Evolutionary conservation across 192 early-diverging fungal species (phyloP), one percentile per base, ranked within the genome.

Genomic region (Dispira parvispora): DNA sequence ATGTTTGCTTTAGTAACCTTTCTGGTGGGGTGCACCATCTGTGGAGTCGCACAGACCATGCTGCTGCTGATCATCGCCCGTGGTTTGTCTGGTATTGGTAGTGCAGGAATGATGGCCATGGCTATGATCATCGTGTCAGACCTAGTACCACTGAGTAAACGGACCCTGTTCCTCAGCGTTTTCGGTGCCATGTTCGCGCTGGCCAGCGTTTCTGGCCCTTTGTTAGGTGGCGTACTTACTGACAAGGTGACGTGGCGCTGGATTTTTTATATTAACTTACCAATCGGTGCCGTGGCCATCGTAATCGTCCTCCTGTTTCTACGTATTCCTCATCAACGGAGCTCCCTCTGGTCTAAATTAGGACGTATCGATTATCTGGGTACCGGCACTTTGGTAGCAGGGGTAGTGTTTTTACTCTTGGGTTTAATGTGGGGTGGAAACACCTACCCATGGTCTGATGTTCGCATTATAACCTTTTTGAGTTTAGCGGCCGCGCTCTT

Each of bases 201-300:
- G 13, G 71, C 84, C 0, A 78, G 75, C 4, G 80, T 86, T 14
- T 64, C 85, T 32, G 90, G 82, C 1, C 88, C 88, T 18, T 65
- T 89, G 8, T 54, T 88, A 18, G 85, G 86, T 63, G 84, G 86
- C 27, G 76, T 75, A 10, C 85, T 91, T 60, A 79, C 82, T 3
- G 83, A 87, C 46, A 46, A 66, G 16, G 62, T 71, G 58, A 72
- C 68, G n/a, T 84, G 82, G 82, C 72, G 73, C 46, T 82, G 80
- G 69, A 81, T 81, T 56, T 90, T 90, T 66, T 91, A 77, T 72
- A 84, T 91, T 71, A 91, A 89, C 70, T 57, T 92, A 9, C 88
- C 88, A 43, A 56, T 91, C 64, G 67, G 79, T 32, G 69, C 81
- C 2, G 56, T 76, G 11, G 71, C 72, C 11, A 64, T 80, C 45